Evolutionary conservation across 23 red algal genomes (phyloP).

Genomic region (Porphyridium purpureum): DNA sequence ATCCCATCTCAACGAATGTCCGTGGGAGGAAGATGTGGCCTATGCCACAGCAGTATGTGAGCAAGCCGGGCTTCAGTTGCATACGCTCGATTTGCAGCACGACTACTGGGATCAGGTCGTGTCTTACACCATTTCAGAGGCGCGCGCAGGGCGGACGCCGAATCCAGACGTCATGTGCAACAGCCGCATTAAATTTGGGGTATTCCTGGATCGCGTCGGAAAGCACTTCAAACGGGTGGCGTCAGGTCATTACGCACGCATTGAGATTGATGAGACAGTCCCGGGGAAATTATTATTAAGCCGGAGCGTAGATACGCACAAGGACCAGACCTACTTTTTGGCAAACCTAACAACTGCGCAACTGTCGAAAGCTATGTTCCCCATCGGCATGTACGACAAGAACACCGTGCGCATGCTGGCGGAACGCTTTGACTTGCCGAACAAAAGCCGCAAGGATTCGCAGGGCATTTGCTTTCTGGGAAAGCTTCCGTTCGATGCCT

Average conservation of each 20-base stretch:
- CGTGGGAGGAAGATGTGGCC: slow-evolving; percentile 90
- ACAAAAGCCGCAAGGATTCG: slow-evolving; percentile 51
- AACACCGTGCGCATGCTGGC: slow-evolving; percentile 38
- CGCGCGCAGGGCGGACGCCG: slow-evolving; percentile 66
- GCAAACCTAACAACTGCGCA: slow-evolving; percentile 59
- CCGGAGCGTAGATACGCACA: slow-evolving; percentile 33
- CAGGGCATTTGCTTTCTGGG: slow-evolving; percentile 98
- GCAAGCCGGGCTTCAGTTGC: slow-evolving; percentile 32
- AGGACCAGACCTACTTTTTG: slow-evolving; percentile 99
- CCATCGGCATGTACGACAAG: slow-evolving; percentile 55
- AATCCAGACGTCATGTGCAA: slow-evolving; percentile 99
- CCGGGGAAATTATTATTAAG: no score
- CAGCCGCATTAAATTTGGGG: slow-evolving; percentile 87
- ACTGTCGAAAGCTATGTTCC: slow-evolving; percentile 47
- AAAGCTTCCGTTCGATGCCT: slow-evolving; percentile 88
- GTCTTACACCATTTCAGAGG: slow-evolving; percentile 63
- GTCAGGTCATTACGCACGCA: slow-evolving; percentile 11
- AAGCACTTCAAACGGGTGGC: slow-evolving; percentile 24
- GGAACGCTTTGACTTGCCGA: slow-evolving; percentile 50
- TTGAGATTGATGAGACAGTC: background rate
- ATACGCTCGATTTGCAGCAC: slow-evolving; percentile 44
- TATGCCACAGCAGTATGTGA: slow-evolving; percentile 59
- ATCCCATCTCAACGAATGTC: slow-evolving; percentile 61
- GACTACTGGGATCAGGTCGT: slow-evolving; percentile 91
- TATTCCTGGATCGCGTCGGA: slow-evolving; percentile 58